These are phyloP conservation scores for Syncephalastrum contaminatum DNA, from an alignment of 371 early-diverging fungal species.

Conservation along the genomic window DNA sequence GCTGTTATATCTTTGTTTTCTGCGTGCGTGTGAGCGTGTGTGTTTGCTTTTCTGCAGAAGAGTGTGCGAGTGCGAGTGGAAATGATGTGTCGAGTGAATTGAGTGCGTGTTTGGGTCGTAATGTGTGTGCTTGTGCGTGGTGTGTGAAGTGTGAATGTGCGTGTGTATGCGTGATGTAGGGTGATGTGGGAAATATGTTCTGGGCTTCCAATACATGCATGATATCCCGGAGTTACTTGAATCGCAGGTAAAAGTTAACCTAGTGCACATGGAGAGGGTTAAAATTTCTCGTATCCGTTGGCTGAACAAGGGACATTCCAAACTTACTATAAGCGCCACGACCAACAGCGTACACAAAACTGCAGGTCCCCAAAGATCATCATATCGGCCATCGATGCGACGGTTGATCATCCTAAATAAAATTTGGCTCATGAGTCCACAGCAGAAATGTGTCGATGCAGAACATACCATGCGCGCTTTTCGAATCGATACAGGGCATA, in stretches of 20 bases:
- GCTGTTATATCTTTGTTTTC: no score
- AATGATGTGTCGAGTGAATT: no score
- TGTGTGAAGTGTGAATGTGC: no score
- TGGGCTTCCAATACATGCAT: no score
- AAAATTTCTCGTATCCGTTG: not conserved
- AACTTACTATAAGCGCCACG: constrained; percentile 49
- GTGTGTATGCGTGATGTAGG: no score
- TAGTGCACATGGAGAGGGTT: constrained; percentile 1
- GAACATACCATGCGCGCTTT: constrained; percentile 71
- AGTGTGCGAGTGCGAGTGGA: no score
- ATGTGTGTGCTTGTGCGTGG: no score
- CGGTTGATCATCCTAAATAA: constrained; percentile 60
- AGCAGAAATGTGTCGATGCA: not conserved
- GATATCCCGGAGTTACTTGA: constrained; percentile 8
- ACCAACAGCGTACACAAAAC: constrained; percentile 86
- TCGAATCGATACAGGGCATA: constrained; percentile 85
- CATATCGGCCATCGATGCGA: constrained; percentile 65
- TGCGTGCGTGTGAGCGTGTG: no score
- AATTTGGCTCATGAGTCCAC: constrained; percentile 1
- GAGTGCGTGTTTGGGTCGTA: no score
- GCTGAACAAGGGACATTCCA: constrained; percentile 1
- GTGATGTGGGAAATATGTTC: no score
- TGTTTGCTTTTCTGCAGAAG: no score
- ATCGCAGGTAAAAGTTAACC: constrained; percentile 27
- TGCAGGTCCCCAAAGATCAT: constrained; percentile 75